Conservation (phyloP, 1,284 basidiomycete species). For the Ustilago trichophora region DNA sequence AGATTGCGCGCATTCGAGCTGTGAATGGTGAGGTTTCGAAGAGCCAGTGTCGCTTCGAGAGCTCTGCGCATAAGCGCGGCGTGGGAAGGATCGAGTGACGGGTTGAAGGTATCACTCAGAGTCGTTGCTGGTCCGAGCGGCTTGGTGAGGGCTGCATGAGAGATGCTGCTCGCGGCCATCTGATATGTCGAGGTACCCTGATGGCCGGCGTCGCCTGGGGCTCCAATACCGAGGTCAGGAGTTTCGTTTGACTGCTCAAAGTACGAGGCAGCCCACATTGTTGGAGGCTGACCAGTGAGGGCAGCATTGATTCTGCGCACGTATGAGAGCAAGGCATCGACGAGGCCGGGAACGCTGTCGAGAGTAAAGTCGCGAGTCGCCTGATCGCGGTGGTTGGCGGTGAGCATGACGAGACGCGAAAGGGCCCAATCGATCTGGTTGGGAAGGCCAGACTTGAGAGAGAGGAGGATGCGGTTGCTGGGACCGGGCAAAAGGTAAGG, state of each 20-base stretch:
- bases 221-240: constrained; percentile 52
- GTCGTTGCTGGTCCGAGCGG: not conserved
- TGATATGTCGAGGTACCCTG: constrained; percentile 20
- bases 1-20: constrained; percentile 41
- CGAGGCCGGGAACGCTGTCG: constrained; percentile 52
- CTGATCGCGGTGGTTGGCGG: constrained; percentile 26
- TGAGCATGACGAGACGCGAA: constrained; percentile 44
- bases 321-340: constrained; percentile 52
- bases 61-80: constrained; percentile 54
- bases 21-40: constrained; percentile 51
- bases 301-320: constrained; percentile 49
- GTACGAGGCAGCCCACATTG: constrained; percentile 45
- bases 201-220: constrained; percentile 40
- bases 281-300: constrained; percentile 34
- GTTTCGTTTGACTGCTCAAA: constrained; percentile 48
- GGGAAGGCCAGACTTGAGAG: constrained; percentile 58
- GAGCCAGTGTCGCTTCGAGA: constrained; percentile 49
- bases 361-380: constrained; percentile 40
- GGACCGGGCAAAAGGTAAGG: constrained; percentile 53
- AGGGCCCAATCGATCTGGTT: constrained; percentile 64
- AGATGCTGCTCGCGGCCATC: not conserved
- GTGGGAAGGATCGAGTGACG: constrained; percentile 26
- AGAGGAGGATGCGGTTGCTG: constrained; percentile 58
- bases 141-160: not conserved
- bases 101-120: constrained; percentile 6